Base-by-base conservation (phyloP, 768 basidiomycete genomes). In the Porphyrellus cyaneotinctus region DNA sequence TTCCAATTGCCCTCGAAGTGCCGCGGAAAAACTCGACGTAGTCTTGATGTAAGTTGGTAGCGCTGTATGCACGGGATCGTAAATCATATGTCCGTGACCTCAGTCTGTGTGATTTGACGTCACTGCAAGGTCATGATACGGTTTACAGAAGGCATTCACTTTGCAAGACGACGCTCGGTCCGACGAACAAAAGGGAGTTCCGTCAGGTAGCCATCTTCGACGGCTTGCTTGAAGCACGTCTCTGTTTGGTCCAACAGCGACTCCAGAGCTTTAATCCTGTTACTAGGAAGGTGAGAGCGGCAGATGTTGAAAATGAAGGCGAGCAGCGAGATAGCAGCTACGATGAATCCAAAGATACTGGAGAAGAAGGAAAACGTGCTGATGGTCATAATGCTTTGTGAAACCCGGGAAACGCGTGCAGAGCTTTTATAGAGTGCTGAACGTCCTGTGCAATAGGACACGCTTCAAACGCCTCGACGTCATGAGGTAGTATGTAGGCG, bases 271-370 rank as follows among this genome's bases (percentile, higher is more conserved):
- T 47, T 49, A 14, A 58, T 58, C 35, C 20, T 57, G 24, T 20
- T 30, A 14, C 58, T 50, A 1, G 55, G 58, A 26, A 58, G 58
- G 8, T 47, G 47, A 14, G 51, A 43, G 2, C 48, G 47, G 2
- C 43, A 52, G 14, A n/a, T 28, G 0, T 47, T 49, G 15, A 47
- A 8, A 0, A 57, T 7, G 2, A 46, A 18, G 1, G 23, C 28
- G 3, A 37, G 18, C 0, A 57, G 22, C 0, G 55, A 57, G 2
- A 39, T 35, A 1, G 18, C 49, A 7, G 38, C 20, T 2, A 43
- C 18, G 1, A 42, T n/a, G 10, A 26, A 33, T 8, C 41, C 42
- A 8, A 43, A 43, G 13, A 43, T 22, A 37, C 31, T 57, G 5
- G 53, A 55, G 24, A 49, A 46, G 4, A 22, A 15, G 17, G 53